Evolutionary conservation across 2,329 filamentous ascomycete species (phyloP).

Genomic region (Blastomyces gilchristii): DNA sequence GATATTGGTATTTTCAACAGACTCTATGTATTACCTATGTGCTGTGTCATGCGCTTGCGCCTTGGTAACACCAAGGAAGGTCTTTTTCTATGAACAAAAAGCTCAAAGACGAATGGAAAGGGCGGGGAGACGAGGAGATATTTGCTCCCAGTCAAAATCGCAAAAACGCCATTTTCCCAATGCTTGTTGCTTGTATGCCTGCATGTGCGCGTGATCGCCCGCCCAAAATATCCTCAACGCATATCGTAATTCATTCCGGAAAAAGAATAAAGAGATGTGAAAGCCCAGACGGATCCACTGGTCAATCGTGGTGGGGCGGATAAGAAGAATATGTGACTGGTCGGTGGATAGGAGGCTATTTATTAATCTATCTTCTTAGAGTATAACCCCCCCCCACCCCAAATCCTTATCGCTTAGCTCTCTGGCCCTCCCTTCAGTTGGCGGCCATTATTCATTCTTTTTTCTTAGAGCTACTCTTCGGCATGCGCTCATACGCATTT

Average conservation of each 20-base stretch:
- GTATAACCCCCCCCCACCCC: not conserved
- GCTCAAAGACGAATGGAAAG: not conserved
- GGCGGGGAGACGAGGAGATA: not conserved
- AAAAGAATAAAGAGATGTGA: not conserved
- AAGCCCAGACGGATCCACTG: not conserved
- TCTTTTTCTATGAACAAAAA: not conserved
- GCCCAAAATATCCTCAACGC: not conserved
- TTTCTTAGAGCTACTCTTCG: conserved; percentile 14
- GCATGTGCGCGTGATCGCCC: not conserved
- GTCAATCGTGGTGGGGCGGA: not conserved
- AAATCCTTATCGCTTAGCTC: too few relatives aligned
- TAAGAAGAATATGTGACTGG: not conserved
- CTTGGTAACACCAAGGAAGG: not conserved
- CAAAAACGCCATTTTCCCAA: not conserved
- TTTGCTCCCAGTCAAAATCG: not conserved
- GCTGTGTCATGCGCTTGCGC: not conserved
- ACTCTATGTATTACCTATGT: not conserved
- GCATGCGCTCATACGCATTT: conserved; percentile 41
- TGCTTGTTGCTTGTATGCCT: not conserved
- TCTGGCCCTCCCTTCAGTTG: not conserved
- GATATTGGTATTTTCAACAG: not conserved
- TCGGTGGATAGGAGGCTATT: not conserved
- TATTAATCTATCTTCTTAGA: not conserved
- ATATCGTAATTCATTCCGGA: not conserved
- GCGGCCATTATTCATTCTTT: not conserved